A percentile compares a stretch with the other conserved stretches of the same genome.
Conservation (phyloP, 345 rosid species). For the Populus simonii region DNA sequence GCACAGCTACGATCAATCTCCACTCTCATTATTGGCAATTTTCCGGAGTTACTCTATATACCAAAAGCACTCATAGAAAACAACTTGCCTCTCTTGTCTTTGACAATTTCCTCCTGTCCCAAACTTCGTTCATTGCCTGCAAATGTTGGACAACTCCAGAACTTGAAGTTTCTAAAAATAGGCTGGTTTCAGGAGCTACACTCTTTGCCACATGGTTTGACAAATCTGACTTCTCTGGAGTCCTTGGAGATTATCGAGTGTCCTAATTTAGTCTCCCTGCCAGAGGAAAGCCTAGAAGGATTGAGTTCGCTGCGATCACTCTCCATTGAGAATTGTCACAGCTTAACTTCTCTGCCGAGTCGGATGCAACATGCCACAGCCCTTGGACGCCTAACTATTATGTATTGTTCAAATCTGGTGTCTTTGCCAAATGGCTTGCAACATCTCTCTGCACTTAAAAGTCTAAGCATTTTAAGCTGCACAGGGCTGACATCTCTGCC, state of each 20-base stretch:
- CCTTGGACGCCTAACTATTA: slow-evolving; percentile 21
- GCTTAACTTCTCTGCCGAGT: slow-evolving; percentile 10
- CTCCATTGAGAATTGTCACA: slow-evolving; percentile 21
- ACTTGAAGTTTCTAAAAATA: slow-evolving; percentile 20
- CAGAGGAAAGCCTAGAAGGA: slow-evolving; percentile 7
- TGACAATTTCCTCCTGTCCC: slow-evolving; percentile 19
- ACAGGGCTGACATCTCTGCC: neutral
- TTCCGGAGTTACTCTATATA: neutral
- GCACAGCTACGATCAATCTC: slow-evolving; percentile 6
- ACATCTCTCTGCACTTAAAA: slow-evolving; percentile 5
- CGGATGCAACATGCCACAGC: slow-evolving; percentile 10
- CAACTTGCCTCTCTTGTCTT: neutral
- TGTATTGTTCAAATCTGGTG: slow-evolving; percentile 22
- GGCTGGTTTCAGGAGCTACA: slow-evolving; percentile 16
- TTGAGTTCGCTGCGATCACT: slow-evolving; percentile 10
- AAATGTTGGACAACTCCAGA: neutral
- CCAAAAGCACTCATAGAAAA: neutral
- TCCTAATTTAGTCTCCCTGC: slow-evolving; percentile 7
- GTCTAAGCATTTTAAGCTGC: slow-evolving; percentile 17
- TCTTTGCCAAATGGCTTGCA: slow-evolving; percentile 13
- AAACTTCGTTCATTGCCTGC: slow-evolving; percentile 2
- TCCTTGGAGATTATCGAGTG: slow-evolving; percentile 20
- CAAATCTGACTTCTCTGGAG: slow-evolving; percentile 17
- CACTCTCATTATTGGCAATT: slow-evolving; percentile 12
- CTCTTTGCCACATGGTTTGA: slow-evolving; percentile 15